Evolutionary conservation across 176 grass and related monocot species (phyloP).

Genomic region (Alloteropsis semialata): DNA sequence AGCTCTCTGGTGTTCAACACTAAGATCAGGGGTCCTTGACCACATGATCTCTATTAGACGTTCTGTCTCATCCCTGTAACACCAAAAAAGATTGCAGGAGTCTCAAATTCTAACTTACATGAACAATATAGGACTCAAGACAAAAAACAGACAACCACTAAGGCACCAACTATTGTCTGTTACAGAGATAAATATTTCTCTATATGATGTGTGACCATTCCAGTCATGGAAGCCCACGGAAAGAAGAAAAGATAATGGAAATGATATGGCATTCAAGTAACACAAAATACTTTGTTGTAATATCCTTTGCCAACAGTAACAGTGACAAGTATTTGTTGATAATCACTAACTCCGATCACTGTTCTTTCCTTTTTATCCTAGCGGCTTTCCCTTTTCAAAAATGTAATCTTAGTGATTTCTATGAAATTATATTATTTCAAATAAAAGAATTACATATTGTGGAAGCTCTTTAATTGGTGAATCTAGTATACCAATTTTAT

Average conservation of each 20-base stretch:
- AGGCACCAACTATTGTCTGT: background rate
- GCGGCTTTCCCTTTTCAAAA: background rate
- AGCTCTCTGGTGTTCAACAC: constrained; percentile 19
- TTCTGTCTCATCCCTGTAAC: constrained; percentile 50
- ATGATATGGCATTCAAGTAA: background rate
- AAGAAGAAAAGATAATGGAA: background rate
- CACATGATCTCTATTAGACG: constrained; percentile 43
- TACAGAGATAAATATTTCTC: background rate
- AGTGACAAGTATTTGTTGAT: background rate
- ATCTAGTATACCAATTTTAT: background rate
- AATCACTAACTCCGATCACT: background rate
- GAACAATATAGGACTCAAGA: background rate
- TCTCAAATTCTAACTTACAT: constrained; percentile 11
- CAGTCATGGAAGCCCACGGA: background rate
- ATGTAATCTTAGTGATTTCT: background rate
- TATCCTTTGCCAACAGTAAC: background rate
- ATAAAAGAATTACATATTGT: background rate
- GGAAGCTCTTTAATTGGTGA: background rate
- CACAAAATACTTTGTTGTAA: background rate
- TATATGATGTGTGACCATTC: background rate
- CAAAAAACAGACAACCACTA: constrained; percentile 9
- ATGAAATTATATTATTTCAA: background rate
- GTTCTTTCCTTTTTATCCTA: background rate
- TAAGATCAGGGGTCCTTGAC: constrained; percentile 49
- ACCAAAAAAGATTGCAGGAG: constrained; percentile 16